Evolutionary conservation across 441 rosid genomes (phyloP), one percentile per base, ranked within the genome.

Genomic region (Flueggea neowawraea): DNA sequence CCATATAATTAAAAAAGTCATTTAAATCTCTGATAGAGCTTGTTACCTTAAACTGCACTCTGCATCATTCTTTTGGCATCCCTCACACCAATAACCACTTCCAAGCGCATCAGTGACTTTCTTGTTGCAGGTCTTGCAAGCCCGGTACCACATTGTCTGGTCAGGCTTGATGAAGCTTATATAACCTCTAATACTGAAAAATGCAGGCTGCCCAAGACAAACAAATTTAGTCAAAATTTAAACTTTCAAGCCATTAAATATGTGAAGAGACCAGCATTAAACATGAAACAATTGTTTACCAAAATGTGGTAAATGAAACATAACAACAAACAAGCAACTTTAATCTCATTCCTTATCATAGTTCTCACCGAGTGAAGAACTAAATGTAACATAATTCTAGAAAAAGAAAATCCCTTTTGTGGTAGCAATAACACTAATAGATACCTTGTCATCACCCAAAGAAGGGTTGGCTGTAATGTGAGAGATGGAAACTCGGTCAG

Each of bases 41-140:
- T 70, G 69, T 61, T 31, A 90, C 98, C 99, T 87, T 62, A 94
- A 64, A 67, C 69, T 81, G 67, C 95, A 87, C 63, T 87, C 91
- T 39, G 78, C 82, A 50, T 89, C 93, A 62, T 75, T 91, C 74
- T 86, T 89, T 82, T 94, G 97, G 82, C 99, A 94, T 53, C 90
- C 91, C 76, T 91, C 99, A 60, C 99, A 94, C 96, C 96, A 94
- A 67, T 84, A 91, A 36, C 97, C 97, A 60, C 95, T 85, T 64
- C 84, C 94, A 45, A 91, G 39, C 16, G 86, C 85, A 70, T 87
- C 96, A 6, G 94, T 94, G 50, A 94, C 97, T 69, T 91, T 94
- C 80, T 87, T 94, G 77, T 87, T 87, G 75, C 97, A 94, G 15
- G 94, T 82, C 73, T 91, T 94, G 74, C 97, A 91, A 55, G 94